A percentile compares a stretch with the other conserved stretches of the same genome.
These are phyloP conservation scores for Begonia loranthoides DNA, from an alignment of 306 rosid species.

Conservation along the genomic window DNA sequence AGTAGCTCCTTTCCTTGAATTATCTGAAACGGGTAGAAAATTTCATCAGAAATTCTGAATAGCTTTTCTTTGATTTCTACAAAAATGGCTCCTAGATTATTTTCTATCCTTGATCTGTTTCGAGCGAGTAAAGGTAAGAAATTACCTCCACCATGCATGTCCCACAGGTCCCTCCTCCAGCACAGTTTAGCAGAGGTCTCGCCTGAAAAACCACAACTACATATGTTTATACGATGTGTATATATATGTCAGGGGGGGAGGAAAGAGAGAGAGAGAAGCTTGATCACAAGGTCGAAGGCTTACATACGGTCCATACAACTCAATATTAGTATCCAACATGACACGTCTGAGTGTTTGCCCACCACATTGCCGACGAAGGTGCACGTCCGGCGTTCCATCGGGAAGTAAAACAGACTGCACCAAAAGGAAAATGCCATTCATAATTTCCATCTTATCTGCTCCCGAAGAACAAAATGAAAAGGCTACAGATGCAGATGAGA, in stretches of 20 bases:
- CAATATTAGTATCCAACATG: conserved; percentile 70
- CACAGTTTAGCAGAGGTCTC: conserved; percentile 64
- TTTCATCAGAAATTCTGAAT: background rate
- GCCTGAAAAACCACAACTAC: conserved; percentile 19
- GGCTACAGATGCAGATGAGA: background rate
- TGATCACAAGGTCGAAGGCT: background rate
- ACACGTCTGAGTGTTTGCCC: conserved; percentile 73
- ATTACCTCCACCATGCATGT: conserved; percentile 93
- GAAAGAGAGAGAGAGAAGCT: background rate
- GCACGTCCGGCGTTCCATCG: conserved; percentile 84
- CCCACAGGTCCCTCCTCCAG: conserved; percentile 76
- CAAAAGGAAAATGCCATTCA: background rate
- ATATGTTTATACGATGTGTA: too few species aligned
- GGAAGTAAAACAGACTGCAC: conserved; percentile 78
- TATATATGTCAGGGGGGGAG: too few species aligned
- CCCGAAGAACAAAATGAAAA: too few species aligned
- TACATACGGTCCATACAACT: conserved; percentile 84
- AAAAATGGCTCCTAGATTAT: conserved; percentile 1
- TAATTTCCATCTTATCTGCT: background rate
- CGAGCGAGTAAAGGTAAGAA: conserved; percentile 4
- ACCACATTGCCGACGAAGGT: conserved; percentile 53
- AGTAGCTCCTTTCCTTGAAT: conserved; percentile 67
- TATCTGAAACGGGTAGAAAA: conserved; percentile 31
- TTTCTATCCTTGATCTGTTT: background rate
- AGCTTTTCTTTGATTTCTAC: background rate